These are phyloP conservation scores for Myxozyma geophila DNA, from an alignment of 805 yeast genomes.

Conservation along the genomic window DNA sequence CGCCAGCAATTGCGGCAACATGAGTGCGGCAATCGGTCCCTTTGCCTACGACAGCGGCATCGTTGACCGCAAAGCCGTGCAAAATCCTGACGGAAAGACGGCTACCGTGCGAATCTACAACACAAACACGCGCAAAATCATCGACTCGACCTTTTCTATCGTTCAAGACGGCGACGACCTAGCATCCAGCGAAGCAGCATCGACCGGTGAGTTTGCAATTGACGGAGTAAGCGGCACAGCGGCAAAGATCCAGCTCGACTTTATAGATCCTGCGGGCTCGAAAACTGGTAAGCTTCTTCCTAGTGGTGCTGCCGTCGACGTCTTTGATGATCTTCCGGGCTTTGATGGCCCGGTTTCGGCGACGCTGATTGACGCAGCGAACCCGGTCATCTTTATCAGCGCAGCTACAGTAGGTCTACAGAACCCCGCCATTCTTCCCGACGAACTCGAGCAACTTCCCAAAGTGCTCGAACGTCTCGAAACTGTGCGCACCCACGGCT, in stretches of 20 bases:
- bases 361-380: conserved; percentile 17
- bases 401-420: conserved; percentile 7
- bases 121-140: conserved; percentile 19
- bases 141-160: conserved; percentile 16
- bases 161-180: conserved; percentile 7
- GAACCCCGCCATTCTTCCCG: conserved; percentile 8
- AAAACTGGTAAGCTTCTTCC: conserved; percentile 19
- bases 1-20: conserved; percentile 22
- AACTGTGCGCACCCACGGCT: conserved; percentile 12
- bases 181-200: conserved; percentile 13
- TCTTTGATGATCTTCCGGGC: conserved; percentile 5
- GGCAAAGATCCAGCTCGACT: conserved; percentile 16
- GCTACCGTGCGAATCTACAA: conserved; percentile 23
- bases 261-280: conserved; percentile 17
- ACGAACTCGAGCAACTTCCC: conserved; percentile 7
- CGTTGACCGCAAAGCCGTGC: conserved; percentile 8
- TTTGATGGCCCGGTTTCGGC: conserved; percentile 7
- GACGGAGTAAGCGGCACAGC: conserved; percentile 22
- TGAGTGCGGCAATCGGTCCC: conserved; percentile 24
- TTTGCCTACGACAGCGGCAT: conserved; percentile 15
- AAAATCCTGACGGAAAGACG: conserved; percentile 8
- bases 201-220: conserved; percentile 18
- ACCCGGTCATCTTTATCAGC: conserved; percentile 12
- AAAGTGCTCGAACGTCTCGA: conserved; percentile 11
- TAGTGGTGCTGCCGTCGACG: conserved; percentile 8